Percentiles rank a stretch among this genome's conserved stretches.
Conservation (phyloP, 371 early-diverging fungal species). For the Coemansia sp. region DNA sequence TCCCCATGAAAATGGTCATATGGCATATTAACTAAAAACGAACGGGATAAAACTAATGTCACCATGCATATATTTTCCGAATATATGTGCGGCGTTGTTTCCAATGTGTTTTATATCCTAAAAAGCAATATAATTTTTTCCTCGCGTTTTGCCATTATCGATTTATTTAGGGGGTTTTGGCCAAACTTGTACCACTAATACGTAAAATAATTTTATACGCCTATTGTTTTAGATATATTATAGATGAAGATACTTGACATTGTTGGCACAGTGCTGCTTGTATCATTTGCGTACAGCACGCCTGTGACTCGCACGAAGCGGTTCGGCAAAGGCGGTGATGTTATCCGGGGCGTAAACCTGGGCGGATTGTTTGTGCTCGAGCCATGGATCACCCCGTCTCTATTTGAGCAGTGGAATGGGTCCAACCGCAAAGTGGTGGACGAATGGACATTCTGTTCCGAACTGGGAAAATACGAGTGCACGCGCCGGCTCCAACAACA, state of each 20-base stretch:
- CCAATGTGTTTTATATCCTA: background rate
- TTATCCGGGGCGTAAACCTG: conserved; percentile 71
- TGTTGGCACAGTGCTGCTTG: conserved; percentile 12
- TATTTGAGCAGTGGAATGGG: conserved; percentile 64
- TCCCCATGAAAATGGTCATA: background rate
- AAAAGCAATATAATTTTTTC: background rate
- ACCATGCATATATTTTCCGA: conserved; percentile 7
- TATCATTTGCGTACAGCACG: background rate
- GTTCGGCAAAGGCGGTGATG: conserved; percentile 58
- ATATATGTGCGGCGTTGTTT: background rate
- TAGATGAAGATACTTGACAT: background rate
- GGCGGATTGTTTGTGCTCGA: conserved; percentile 76
- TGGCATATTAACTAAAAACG: background rate
- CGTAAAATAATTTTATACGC: background rate
- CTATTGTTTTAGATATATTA: background rate
- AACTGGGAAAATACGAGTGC: conserved; percentile 63
- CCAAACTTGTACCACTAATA: too few relatives aligned
- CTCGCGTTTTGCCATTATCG: background rate
- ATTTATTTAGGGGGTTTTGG: background rate
- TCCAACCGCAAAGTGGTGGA: conserved; percentile 53
- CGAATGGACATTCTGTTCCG: conserved; percentile 65
- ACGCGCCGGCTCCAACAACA: conserved; percentile 57
- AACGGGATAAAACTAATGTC: background rate
- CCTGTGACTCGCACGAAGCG: conserved; percentile 41
- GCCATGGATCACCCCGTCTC: conserved; percentile 69